A percentile compares a stretch with the other conserved stretches of the same genome.
phyloP scores from a whole-genome alignment of 2,329 filamentous ascomycete species.

The Ascomycota sp. region DNA sequence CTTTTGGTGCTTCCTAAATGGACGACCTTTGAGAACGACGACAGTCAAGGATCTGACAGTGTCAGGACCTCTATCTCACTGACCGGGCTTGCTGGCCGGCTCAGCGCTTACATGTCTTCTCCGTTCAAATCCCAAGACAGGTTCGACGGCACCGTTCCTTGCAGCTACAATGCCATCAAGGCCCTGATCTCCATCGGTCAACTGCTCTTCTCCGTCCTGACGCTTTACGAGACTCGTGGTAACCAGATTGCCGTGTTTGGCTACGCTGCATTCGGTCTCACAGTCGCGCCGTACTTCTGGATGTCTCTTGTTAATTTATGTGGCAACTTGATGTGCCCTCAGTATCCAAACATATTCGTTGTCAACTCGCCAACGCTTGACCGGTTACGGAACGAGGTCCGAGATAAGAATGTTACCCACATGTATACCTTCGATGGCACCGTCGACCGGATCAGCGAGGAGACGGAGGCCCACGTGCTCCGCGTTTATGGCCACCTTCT shows the following conservation, averaged over 20 bases:
- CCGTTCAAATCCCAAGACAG: not conserved
- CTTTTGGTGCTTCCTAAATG: slow-evolving; percentile 1
- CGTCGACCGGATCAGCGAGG: not conserved
- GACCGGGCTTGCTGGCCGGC: not conserved
- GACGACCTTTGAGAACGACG: slow-evolving; percentile 1
- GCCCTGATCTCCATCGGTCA: slow-evolving; percentile 1
- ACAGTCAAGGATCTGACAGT: not conserved
- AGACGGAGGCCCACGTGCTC: slow-evolving; percentile 1
- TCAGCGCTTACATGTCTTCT: not conserved
- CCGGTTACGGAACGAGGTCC: not conserved
- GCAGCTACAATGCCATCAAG: slow-evolving; percentile 1
- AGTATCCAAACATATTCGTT: slow-evolving; percentile 1
- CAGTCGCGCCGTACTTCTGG: slow-evolving; percentile 2
- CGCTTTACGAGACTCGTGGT: slow-evolving; percentile 2
- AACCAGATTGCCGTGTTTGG: slow-evolving; percentile 1
- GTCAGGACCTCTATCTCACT: not conserved
- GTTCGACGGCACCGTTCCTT: not conserved
- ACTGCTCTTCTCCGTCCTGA: slow-evolving; percentile 1
- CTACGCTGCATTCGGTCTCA: slow-evolving; percentile 2
- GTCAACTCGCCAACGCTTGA: slow-evolving; percentile 1
- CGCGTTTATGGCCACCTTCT: not conserved
- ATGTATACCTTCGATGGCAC: not conserved
- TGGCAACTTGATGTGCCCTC: slow-evolving; percentile 2
- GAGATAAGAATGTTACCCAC: not conserved
- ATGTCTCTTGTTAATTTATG: slow-evolving; percentile 2